Base-by-base conservation (phyloP, 495 filamentous ascomycete species). In the Annulohypoxylon stygium region DNA sequence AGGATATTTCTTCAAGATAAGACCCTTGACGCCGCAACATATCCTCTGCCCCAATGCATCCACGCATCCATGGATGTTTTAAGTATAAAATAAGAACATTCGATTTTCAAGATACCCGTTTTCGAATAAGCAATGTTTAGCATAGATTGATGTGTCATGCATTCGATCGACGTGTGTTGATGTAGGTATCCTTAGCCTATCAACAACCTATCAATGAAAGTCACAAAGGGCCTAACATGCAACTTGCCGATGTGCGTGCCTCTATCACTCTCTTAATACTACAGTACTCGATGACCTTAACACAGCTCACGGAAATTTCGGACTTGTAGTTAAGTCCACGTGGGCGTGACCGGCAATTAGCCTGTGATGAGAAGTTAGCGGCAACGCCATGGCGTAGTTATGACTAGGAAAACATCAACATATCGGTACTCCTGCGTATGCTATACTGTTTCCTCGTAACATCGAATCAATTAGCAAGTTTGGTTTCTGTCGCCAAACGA, bases 111-210 rank as follows among this genome's bases (percentile, higher is more conserved):
- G 37, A n/a, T 48, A 18, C 39, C 48, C 53, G 47, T 62, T 50
- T 59, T 70, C 51, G 9, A 69, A 69, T 64, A 43, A 45, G 26
- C 39, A 45, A 43, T 60, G 54, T 65, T 65, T 51, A 37, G 45
- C 53, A 63, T 65, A 53, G 45, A 65, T 55, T 66, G 47, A 61
- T 14, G 43, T 61, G 69, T 54, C 57, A 61, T 48, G 61, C 61
- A 61, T 65, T 53, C 48, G 50, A 59, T 71, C 36, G 61, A 59
- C 37, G 61, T 63, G 34, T 47, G 41, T 36, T 20, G 12, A 70
- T 60, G 68, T 65, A 60, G 48, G 43, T 65, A 61, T 50, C 61
- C 47, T 55, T 61, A 50, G 34, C 69, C 61, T 65, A 71, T 71
- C 54, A 71, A 58, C 2, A 66, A 48, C 69, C 69, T 65, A 71